These are phyloP conservation scores for Populus hybrid DNA, from an alignment of 441 rosid genomes.

Conservation along the genomic window DNA sequence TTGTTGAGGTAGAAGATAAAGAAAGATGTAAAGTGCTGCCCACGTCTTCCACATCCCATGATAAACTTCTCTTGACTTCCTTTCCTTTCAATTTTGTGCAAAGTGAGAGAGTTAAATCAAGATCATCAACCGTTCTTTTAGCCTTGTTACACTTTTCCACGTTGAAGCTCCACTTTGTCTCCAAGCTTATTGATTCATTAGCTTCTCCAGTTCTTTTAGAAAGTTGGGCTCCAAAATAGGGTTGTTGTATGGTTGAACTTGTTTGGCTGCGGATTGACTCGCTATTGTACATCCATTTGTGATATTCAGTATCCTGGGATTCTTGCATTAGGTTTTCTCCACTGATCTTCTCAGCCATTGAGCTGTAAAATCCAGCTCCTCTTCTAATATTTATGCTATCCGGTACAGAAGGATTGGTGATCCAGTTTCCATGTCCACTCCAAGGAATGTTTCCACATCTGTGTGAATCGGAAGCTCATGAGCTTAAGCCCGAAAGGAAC, in stretches of 20 bases:
- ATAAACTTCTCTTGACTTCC: constrained; percentile 1
- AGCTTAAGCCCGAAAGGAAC: background rate
- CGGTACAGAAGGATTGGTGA: constrained; percentile 11
- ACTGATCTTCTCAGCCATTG: constrained; percentile 1
- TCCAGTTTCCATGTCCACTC: constrained; percentile 19
- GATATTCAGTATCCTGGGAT: background rate
- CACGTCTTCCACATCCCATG: constrained; percentile 17
- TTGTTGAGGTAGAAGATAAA: constrained; percentile 15
- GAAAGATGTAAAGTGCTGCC: constrained; percentile 18
- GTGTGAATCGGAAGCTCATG: background rate
- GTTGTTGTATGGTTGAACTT: background rate
- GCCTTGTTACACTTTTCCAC: constrained; percentile 1
- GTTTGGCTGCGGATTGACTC: background rate
- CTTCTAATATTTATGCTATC: constrained; percentile 9
- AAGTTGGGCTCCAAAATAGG: background rate
- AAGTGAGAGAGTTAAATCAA: constrained; percentile 35
- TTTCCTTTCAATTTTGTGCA: constrained; percentile 15
- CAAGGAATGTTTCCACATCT: constrained; percentile 11
- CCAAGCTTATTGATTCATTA: background rate
- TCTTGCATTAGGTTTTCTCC: constrained; percentile 1
- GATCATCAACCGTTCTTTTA: constrained; percentile 18
- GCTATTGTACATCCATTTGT: background rate
- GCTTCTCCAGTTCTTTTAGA: constrained; percentile 7
- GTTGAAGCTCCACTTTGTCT: constrained; percentile 4
- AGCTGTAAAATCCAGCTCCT: background rate